Base-by-base conservation (phyloP, 495 filamentous ascomycete genomes). In the Hamigera avellanea region DNA sequence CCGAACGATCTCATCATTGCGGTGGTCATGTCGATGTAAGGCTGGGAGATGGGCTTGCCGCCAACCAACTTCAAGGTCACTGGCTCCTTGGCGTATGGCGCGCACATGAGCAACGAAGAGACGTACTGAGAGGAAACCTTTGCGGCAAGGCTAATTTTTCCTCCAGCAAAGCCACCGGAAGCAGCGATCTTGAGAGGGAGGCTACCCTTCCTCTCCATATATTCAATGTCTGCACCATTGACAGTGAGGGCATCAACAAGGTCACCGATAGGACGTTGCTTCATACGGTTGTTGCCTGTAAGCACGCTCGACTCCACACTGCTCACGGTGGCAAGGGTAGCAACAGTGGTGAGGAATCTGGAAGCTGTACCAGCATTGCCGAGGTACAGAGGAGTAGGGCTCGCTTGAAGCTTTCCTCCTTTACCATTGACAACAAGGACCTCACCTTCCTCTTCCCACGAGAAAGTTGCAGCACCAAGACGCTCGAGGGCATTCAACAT, bases 11-110 rank as follows among this genome's bases (percentile, higher is more conserved):
- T 72, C 91, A 99, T 99, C 88, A 99, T 96, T 14, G 86, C 74
- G 10, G 85, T 88, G 12, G 91, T 99, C 88, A 99, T 95, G 48
- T 96, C 87, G 52, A 96, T 96, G 51, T 99, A 99, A 12, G 80
- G 80, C 55, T 95, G 86, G 1, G 89, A 95, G 42, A 96, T 95
- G 2, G 89, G 88, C 62, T 93, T 94, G 36, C 87, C 91, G 27
- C 89, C 89, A 27, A 95, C 81, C 31, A 99, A 66, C 7, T 78
- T 80, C 42, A 99, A 64, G 6, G 86, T 95, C 18, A 96, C 87
- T 2, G 91, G 84, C 46, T 88, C 76, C 58, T 89, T 93, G 34
- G 91, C 91, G 46, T 95, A 95, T 1, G 91, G 91, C 6, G 93
- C 93, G 43, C 85, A 93, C 88, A 99, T 94, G 18, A 99, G 68